Percentiles rank a stretch among this genome's conserved stretches.
phyloP scores from a whole-genome alignment of 495 filamentous ascomycete genomes.

The Daldinia grandis region DNA sequence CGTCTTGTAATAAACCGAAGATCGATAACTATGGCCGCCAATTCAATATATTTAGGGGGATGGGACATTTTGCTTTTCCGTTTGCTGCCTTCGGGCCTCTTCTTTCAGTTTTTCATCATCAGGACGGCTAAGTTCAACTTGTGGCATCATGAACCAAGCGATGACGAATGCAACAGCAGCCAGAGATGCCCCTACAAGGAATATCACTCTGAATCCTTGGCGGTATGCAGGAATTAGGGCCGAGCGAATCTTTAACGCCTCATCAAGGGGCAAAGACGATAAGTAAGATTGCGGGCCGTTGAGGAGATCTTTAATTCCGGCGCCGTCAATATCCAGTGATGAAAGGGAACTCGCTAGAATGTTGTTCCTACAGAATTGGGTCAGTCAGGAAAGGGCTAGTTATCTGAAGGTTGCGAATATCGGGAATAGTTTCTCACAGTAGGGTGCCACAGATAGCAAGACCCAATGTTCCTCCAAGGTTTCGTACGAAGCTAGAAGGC shows the following conservation, averaged over 20 bases:
- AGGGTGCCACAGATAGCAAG: conserved; percentile 63
- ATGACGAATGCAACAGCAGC: conserved; percentile 57
- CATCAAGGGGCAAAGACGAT: conserved; percentile 45
- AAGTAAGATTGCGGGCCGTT: conserved; percentile 42
- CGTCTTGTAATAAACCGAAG: not conserved
- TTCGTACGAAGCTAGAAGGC: conserved; percentile 56
- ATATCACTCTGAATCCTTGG: conserved; percentile 60
- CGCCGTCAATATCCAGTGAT: conserved; percentile 41
- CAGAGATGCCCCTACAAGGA: conserved; percentile 57
- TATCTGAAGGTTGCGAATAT: not conserved
- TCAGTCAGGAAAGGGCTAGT: not conserved
- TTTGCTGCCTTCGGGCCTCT: conserved; percentile 47
- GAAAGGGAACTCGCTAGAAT: conserved; percentile 50
- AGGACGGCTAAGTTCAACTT: conserved; percentile 52
- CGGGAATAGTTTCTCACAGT: conserved; percentile 46
- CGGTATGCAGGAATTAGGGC: conserved; percentile 58
- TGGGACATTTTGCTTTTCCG: conserved; percentile 17
- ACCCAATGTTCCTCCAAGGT: conserved; percentile 62
- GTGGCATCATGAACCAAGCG: conserved; percentile 57
- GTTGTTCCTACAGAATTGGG: conserved; percentile 52
- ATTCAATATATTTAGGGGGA: not conserved
- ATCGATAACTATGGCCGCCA: not conserved
- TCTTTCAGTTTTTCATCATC: conserved; percentile 61
- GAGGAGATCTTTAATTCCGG: conserved; percentile 39
- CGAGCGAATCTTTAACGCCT: conserved; percentile 50